phyloP scores from a whole-genome alignment of 306 rosid genomes.

The Gastrolobium villosum region DNA sequence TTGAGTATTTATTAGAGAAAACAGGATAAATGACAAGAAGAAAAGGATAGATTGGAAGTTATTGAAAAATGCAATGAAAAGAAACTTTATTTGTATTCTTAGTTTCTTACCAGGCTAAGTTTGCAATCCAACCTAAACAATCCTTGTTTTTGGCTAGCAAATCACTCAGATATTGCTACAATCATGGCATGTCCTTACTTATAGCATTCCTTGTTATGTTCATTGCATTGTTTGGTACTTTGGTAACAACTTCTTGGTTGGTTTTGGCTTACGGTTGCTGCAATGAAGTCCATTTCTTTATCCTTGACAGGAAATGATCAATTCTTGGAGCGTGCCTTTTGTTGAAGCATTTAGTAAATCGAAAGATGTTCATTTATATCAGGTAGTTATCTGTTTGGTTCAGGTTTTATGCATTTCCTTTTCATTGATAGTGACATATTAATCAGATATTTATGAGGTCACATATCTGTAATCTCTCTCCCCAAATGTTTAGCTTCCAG shows the following conservation, averaged over 20 bases:
- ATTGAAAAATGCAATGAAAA: conserved; percentile 19
- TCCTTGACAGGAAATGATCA: conserved; percentile 71
- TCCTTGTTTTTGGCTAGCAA: conserved; percentile 11
- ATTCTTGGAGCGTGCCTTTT: conserved; percentile 87
- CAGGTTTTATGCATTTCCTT: conserved; percentile 42
- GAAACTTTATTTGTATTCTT: conserved; percentile 2
- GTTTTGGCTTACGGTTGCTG: conserved; percentile 44
- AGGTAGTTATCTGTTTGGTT: conserved; percentile 60
- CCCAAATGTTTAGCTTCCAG: neutral
- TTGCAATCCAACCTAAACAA: conserved; percentile 21
- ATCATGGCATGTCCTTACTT: neutral
- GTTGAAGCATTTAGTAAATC: conserved; percentile 65
- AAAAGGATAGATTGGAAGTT: conserved; percentile 18
- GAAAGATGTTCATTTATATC: conserved; percentile 61
- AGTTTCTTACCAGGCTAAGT: conserved; percentile 19
- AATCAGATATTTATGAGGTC: conserved; percentile 26
- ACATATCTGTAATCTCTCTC: neutral
- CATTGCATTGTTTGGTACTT: conserved; percentile 20
- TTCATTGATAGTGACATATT: neutral
- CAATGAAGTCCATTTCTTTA: conserved; percentile 29
- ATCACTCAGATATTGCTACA: conserved; percentile 20
- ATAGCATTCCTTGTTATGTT: conserved; percentile 21
- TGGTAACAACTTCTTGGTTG: conserved; percentile 5
- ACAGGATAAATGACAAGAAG: neutral
- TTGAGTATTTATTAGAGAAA: neutral